Conservation (phyloP, 2,329 filamentous ascomycete genomes). For the Aphanocladium album region DNA sequence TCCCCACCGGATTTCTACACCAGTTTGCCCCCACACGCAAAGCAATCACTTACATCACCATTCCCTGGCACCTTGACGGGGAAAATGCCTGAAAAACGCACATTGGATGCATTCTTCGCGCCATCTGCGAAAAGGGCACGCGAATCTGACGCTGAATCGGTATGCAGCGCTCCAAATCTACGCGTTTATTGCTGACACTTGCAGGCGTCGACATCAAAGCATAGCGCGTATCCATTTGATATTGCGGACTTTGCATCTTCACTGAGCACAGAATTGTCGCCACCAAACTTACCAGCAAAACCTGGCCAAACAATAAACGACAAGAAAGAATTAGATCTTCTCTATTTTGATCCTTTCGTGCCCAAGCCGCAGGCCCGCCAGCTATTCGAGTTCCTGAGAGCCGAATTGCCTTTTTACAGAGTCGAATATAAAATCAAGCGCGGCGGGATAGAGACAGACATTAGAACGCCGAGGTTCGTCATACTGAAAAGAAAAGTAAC, state of each 20-base stretch:
- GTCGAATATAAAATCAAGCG: conserved; percentile 70
- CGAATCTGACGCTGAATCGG: neutral
- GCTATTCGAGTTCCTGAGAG: conserved; percentile 66
- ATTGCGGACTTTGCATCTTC: conserved; percentile 39
- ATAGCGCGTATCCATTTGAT: conserved; percentile 46
- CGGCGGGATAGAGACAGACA: conserved; percentile 55
- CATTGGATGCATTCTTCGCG: conserved; percentile 65
- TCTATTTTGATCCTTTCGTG: conserved; percentile 73
- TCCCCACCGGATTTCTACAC: neutral
- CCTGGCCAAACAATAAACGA: conserved; percentile 56
- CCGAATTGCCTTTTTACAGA: conserved; percentile 69
- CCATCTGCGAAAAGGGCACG: conserved; percentile 37
- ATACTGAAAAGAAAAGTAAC: too few relatives aligned
- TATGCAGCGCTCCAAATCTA: neutral
- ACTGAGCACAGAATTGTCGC: conserved; percentile 33
- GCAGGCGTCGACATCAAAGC: conserved; percentile 30
- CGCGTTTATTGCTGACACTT: neutral
- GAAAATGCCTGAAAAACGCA: conserved; percentile 48
- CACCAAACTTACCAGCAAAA: conserved; percentile 44
- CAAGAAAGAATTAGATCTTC: conserved; percentile 64
- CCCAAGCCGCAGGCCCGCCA: conserved; percentile 49
- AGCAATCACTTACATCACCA: conserved; percentile 10
- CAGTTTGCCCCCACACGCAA: neutral
- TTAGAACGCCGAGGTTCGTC: conserved; percentile 47
- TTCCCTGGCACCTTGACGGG: neutral